Base-by-base conservation (phyloP, 164 flowering plant species). In the Aristolochia contorta region DNA sequence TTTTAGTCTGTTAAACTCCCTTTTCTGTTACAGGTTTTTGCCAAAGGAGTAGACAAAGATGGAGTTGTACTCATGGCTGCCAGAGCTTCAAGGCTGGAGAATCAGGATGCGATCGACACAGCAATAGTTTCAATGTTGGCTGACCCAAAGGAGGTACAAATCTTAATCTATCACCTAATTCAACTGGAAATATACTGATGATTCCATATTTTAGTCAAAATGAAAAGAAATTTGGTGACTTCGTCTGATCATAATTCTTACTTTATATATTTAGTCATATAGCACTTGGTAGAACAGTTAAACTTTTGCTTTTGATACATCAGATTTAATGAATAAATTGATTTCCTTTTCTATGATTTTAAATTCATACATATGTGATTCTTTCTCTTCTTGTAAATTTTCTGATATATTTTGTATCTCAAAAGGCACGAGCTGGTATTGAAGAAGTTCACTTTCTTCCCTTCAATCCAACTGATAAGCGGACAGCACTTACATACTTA, bases 41-140 rank as follows among this genome's bases (percentile, higher is more conserved):
- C 77, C 15, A 77, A 74, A 61, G 79, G 71, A 37, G 72, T 78
- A 50, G 86, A 80, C 65, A 78, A 72, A 72, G 84, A 81, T 32
- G 56, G 68, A 71, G 86, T 81, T 57, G 75, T 81, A 15, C 75
- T 84, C 47, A 72, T 84, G 81, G 89, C 89, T 59, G 86, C 89
- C 43, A 77, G 83, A 68, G 89, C 89, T 45, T 82, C 89, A 52
- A 74, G 86, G 63, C 45, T 77, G 55, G 89, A 84, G 70, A 84
- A 84, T 58, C 89, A 84, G 72, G 86, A 82, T 67, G 86, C 89
- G 27, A 82, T 84, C 54, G 89, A 84, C 71, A 43, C 75, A 58
- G 84, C 86, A 45, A 82, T 82, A 60, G 83, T 84, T 43, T 53
- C 74, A n/a, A 82, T 84, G 86, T 32, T 82, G 57, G 67, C 74